Percentiles rank a stretch among this genome's conserved stretches.
Conservation (phyloP, 768 basidiomycete species). For the Xerocomellus chrysenteron region DNA sequence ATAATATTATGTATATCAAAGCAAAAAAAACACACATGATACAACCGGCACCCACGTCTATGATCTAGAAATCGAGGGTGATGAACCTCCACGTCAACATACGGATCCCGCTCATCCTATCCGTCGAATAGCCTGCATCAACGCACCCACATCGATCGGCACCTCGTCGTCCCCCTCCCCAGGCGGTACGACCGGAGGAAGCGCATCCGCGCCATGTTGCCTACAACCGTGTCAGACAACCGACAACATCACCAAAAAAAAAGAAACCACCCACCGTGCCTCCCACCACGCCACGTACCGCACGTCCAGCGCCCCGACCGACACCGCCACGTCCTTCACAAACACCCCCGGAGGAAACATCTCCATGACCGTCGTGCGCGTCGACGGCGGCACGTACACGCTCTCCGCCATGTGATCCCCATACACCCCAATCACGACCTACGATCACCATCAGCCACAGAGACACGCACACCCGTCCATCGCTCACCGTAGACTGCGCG, state of each 20-base stretch:
- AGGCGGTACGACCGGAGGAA: slow-evolving; percentile 27
- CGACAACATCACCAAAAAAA: not conserved
- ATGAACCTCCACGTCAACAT: no score
- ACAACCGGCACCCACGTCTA: no score
- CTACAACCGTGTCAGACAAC: slow-evolving; percentile 23
- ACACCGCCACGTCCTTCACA: slow-evolving; percentile 58
- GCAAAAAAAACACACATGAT: no score
- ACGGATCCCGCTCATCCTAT: not conserved
- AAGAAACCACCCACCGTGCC: slow-evolving; percentile 27
- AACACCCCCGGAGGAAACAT: slow-evolving; percentile 71
- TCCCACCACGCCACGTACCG: slow-evolving; percentile 61
- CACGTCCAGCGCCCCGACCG: slow-evolving; percentile 52
- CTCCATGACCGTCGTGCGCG: slow-evolving; percentile 68
- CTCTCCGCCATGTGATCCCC: slow-evolving; percentile 64
- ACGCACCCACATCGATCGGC: not conserved
- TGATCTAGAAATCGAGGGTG: no score
- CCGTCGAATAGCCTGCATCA: not conserved
- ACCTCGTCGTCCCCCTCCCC: not conserved
- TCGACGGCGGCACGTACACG: slow-evolving; percentile 64
- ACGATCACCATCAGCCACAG: not conserved
- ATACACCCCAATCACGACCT: slow-evolving; percentile 64
- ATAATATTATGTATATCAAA: no score
- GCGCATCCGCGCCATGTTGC: slow-evolving; percentile 32
- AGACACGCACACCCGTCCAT: not conserved
- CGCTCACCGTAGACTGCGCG: slow-evolving; percentile 62